A percentile compares a stretch with the other conserved stretches of the same genome.
phyloP scores from a whole-genome alignment of 2,329 filamentous ascomycete species.

The Colletotrichum sp. region DNA sequence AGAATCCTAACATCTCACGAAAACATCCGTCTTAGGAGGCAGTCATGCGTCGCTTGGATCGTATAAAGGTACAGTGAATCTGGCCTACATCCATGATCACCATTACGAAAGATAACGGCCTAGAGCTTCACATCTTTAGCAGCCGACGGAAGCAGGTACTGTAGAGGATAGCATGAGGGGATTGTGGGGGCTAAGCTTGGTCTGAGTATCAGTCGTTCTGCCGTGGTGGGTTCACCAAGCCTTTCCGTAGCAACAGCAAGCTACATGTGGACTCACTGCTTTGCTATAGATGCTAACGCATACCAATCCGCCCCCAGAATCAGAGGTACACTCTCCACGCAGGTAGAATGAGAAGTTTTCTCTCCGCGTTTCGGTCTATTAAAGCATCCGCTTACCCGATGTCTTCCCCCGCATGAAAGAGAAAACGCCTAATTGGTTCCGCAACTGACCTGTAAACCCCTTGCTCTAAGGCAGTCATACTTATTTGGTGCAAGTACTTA shows the following conservation, averaged over 20 bases:
- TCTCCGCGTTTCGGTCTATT: background rate
- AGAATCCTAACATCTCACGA: background rate
- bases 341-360: background rate
- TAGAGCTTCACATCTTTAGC: background rate
- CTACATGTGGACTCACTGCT: background rate
- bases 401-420: background rate
- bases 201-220: background rate
- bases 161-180: background rate
- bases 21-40: no score
- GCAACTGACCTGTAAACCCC: background rate
- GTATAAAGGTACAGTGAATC: background rate
- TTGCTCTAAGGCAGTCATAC: background rate
- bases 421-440: background rate
- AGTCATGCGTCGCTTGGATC: background rate
- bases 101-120: background rate
- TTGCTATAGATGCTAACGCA: background rate
- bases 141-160: background rate
- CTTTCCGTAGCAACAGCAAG: background rate
- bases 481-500: background rate
- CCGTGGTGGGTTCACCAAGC: background rate
- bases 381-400: background rate
- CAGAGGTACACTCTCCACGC: background rate
- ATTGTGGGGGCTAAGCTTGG: background rate
- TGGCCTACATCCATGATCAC: background rate
- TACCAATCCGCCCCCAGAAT: background rate